Base-by-base conservation (phyloP, 2,329 filamentous ascomycete species). In the Penicillium sp. region DNA sequence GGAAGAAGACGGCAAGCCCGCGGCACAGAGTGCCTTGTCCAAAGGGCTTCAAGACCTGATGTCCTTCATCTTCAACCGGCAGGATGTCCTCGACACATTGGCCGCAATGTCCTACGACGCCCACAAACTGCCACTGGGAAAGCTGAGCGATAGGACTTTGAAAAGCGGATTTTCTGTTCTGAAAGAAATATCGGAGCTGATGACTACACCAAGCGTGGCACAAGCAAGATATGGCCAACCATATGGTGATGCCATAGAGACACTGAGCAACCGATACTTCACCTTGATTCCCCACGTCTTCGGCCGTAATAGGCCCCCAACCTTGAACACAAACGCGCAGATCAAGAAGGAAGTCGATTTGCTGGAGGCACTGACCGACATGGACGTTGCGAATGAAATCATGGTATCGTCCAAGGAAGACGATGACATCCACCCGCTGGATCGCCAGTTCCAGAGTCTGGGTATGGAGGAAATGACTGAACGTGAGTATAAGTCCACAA, bases 211-310 rank as follows among this genome's bases (percentile, higher is more conserved):
- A 4, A 64, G 67, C 4, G 69, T 83, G 0, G 82, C 83, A 0
- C 51, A 63, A 0, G 70, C 73, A 12, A 68, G 75, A 40, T 81
- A 84, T 65, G 65, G 66, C 5, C 76, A 68, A 39, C 56, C 58
- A 3, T 68, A 76, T 29, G 25, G 50, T 6, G 41, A 59, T 1
- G 82, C 84, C 0, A 79, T 81, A 1, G 85, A 89, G 62, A 68
- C 82, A 0, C 75, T 93, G 3, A 92, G 90, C 32, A 92, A 95
- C 65, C 76, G 80, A 12, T 96, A 90, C 73, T 94, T 92, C 71
- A 89, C 87, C 0, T 76, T 88, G 39, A 95, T 96, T 58, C 91
- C 91, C 0, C 91, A 96, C 66, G 82, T 77, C 32, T 93, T 94
- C 70, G 89, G 90, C 9, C 86, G 90, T 32, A 82, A 83, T 42